A percentile compares a stretch with the other conserved stretches of the same genome.
phyloP scores from a whole-genome alignment of 179 eudicot genomes.

The Silene noctiflora region DNA sequence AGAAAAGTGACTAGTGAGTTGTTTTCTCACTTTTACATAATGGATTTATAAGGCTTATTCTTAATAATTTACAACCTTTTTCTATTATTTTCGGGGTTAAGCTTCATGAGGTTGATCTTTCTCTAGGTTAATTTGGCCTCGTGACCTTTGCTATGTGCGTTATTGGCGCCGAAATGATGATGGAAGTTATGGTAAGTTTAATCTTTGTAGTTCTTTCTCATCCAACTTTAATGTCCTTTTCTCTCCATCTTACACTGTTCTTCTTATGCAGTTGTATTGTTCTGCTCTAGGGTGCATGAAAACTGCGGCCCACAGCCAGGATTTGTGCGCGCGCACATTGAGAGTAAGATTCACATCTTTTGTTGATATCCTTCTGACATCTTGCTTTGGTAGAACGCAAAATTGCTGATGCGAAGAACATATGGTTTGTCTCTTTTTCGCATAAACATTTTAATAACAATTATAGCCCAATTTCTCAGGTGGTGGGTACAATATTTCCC shows the following conservation, averaged over 20 bases:
- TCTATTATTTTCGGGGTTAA: background rate
- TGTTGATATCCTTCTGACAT: constrained; percentile 8
- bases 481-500: constrained; percentile 95
- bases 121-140: constrained; percentile 95
- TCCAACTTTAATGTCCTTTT: constrained; percentile 12
- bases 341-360: constrained; percentile 57
- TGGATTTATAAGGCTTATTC: background rate
- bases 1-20: background rate
- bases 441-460: background rate
- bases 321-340: constrained; percentile 96
- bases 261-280: constrained; percentile 78
- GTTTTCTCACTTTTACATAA: too few species aligned
- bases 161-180: constrained; percentile 99
- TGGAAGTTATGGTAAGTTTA: constrained; percentile 86
- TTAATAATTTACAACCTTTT: background rate
- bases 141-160: constrained; percentile 97
- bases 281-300: constrained; percentile 92
- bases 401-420: background rate
- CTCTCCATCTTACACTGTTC: constrained; percentile 12
- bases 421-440: constrained; percentile 9
- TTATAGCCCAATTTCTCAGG: constrained; percentile 40
- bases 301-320: constrained; percentile 97
- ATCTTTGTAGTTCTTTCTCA: constrained; percentile 8
- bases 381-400: background rate
- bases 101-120: constrained; percentile 9